phyloP scores from a whole-genome alignment of 2,329 filamentous ascomycete species.

The Xenoacremonium recifei region DNA sequence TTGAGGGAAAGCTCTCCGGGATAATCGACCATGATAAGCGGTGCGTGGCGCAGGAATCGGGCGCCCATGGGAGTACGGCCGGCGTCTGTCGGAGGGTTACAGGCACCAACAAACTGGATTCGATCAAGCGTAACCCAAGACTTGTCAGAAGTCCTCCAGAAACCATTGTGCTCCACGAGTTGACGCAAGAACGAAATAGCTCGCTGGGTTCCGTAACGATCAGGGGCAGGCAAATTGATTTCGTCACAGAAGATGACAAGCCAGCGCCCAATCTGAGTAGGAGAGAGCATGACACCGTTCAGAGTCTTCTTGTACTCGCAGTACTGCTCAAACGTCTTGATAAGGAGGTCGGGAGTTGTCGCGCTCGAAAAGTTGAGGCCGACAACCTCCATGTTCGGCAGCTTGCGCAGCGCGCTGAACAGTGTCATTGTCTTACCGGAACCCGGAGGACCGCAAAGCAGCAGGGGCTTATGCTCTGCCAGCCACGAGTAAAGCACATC shows the following conservation, averaged over 20 bases:
- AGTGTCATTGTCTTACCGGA: slow-evolving; percentile 99
- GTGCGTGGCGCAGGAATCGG: slow-evolving; percentile 91
- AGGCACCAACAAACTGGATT: slow-evolving; percentile 98
- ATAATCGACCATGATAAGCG: slow-evolving; percentile 99
- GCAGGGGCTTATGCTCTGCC: slow-evolving; percentile 93
- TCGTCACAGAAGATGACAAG: slow-evolving; percentile 99
- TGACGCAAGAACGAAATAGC: slow-evolving; percentile 97
- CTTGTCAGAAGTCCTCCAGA: slow-evolving; percentile 97
- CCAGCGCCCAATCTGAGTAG: slow-evolving; percentile 96
- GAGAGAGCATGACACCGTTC: slow-evolving; percentile 92
- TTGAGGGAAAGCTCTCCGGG: slow-evolving; percentile 90
- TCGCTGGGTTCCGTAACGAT: slow-evolving; percentile 95
- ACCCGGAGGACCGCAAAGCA: slow-evolving; percentile 95
- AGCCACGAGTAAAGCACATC: slow-evolving; percentile 99
- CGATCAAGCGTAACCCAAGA: slow-evolving; percentile 96
- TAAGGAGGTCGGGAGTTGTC: slow-evolving; percentile 93
- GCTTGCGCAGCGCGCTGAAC: slow-evolving; percentile 93
- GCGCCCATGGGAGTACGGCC: slow-evolving; percentile 92
- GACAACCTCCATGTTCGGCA: slow-evolving; percentile 98
- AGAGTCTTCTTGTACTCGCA: slow-evolving; percentile 99
- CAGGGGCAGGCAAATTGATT: slow-evolving; percentile 96
- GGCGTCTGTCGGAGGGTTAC: slow-evolving; percentile 96
- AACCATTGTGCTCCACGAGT: slow-evolving; percentile 97
- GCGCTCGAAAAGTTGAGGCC: slow-evolving; percentile 99
- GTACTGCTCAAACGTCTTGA: slow-evolving; percentile 99